A percentile compares a stretch with the other conserved stretches of the same genome.
Conservation (phyloP, 257 asterid genomes). For the Anisodus acutangulus region DNA sequence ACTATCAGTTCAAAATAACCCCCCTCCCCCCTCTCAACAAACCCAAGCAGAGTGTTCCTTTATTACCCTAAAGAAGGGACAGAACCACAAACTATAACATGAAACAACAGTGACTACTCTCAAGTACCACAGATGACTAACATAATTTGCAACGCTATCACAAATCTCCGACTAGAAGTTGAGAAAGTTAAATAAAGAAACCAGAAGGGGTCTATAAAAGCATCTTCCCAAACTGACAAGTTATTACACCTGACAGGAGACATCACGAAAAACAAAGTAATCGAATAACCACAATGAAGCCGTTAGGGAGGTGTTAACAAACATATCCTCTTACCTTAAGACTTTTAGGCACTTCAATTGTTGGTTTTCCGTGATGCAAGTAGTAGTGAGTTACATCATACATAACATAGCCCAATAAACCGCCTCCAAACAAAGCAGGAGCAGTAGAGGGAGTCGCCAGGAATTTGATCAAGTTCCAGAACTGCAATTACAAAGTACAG, state of each 20-base stretch:
- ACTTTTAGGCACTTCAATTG: slow-evolving; percentile 50
- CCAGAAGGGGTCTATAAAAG: neutral
- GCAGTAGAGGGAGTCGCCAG: slow-evolving; percentile 47
- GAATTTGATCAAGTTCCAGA: slow-evolving; percentile 60
- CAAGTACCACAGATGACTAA: neutral
- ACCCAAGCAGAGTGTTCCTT: neutral
- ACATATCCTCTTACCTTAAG: slow-evolving; percentile 58
- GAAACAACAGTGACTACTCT: slow-evolving; percentile 2
- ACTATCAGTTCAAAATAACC: neutral
- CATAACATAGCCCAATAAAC: slow-evolving; percentile 69
- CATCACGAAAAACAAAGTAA: neutral
- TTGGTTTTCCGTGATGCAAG: slow-evolving; percentile 77
- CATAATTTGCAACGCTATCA: neutral
- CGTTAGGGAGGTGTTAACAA: neutral
- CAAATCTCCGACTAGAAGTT: neutral
- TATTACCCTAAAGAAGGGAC: neutral
- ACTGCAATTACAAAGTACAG: slow-evolving; percentile 42
- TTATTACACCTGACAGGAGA: neutral
- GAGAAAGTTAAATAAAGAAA: neutral
- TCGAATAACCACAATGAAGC: neutral
- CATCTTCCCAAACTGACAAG: neutral
- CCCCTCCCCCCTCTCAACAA: neutral
- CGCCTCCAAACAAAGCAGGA: slow-evolving; percentile 68
- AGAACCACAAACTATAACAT: neutral
- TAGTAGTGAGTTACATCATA: slow-evolving; percentile 87